Evolutionary conservation across 2,329 filamentous ascomycete species (phyloP), one percentile per base, ranked within the genome.

Genomic region (Blastomyces parvus): DNA sequence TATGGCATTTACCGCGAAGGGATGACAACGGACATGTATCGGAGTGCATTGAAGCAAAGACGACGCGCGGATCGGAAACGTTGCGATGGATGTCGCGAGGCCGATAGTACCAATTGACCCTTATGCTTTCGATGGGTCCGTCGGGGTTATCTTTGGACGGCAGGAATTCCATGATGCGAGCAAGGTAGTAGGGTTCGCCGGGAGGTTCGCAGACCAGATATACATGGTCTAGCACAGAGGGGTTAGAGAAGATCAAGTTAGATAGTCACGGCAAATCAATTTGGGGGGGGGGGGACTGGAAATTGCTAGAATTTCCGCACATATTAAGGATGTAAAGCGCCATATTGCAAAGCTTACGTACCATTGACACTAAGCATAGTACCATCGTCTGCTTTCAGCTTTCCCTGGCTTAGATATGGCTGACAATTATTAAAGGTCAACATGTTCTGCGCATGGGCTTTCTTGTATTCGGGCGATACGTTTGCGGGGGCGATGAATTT

Each of bases 21-120:
- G 94, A 91, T 60, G 91, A 91, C 70, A 99, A 82, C 64, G 94
- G 94, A 74, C 91, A 96, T 66, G 91, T 88, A 79, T 99, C 94
- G 33, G 94, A 97, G 77, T 99, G 94, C 94, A 99, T 99, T 38
- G 94, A 96, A 66, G 91, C 93, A 77, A 93, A 97, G 61, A 99
- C 86, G 70, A 93, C 82, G 66, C 94, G 89, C 64, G 90, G 93
- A 80, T 99, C 94, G 74, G 89, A 88, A 69, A 90, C 88, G 78
- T 92, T 94, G 69, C 92, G 90, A 69, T 90, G 90, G 72, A 97
- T 96, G 78, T 99, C 94, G 76, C 94, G 91, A 63, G 94, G 93
- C 50, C 94, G 87, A 76, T 97, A 97, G 77, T 93, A 97, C 94
- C 94, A 99, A 79, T 99, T 99, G 72, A 97, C 89, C 69, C 92